phyloP scores from a whole-genome alignment of 495 filamentous ascomycete species.

The Aspergillus kassunensis region DNA sequence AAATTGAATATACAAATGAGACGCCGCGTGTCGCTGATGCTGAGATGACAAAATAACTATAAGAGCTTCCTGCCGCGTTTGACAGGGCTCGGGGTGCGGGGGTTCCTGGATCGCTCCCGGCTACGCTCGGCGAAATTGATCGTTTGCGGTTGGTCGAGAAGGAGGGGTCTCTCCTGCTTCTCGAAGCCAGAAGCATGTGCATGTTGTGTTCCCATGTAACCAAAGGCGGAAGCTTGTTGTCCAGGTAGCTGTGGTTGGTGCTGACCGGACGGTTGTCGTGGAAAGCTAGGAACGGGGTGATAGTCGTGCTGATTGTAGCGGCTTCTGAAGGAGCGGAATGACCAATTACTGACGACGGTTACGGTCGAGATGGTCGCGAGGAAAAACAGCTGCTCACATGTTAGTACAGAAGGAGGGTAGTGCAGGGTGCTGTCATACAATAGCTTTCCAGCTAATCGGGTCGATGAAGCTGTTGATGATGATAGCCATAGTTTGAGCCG shows the following conservation, averaged over 20 bases:
- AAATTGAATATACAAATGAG: neutral
- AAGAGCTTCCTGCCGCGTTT: constrained; percentile 32
- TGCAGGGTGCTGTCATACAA: constrained; percentile 39
- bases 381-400: constrained; percentile 33
- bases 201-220: constrained; percentile 25
- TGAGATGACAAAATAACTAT: constrained; percentile 1
- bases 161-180: constrained; percentile 29
- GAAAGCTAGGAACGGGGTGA: constrained; percentile 18
- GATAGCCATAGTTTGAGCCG: constrained; percentile 74
- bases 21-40: constrained; percentile 16
- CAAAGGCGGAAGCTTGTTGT: constrained; percentile 25
- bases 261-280: constrained; percentile 22
- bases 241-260: constrained; percentile 24
- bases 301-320: constrained; percentile 35
- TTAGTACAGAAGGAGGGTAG: neutral
- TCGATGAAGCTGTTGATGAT: constrained; percentile 73
- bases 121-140: constrained; percentile 35
- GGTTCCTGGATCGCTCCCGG: constrained; percentile 32
- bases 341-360: constrained; percentile 45
- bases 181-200: constrained; percentile 13
- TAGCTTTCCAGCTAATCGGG: constrained; percentile 68
- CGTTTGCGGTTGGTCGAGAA: constrained; percentile 31
- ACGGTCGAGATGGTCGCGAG: constrained; percentile 41
- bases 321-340: constrained; percentile 43
- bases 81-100: constrained; percentile 38